These are phyloP conservation scores for Cladochytrium replicatum DNA, from an alignment of 192 early-diverging fungal species.

Conservation along the genomic window DNA sequence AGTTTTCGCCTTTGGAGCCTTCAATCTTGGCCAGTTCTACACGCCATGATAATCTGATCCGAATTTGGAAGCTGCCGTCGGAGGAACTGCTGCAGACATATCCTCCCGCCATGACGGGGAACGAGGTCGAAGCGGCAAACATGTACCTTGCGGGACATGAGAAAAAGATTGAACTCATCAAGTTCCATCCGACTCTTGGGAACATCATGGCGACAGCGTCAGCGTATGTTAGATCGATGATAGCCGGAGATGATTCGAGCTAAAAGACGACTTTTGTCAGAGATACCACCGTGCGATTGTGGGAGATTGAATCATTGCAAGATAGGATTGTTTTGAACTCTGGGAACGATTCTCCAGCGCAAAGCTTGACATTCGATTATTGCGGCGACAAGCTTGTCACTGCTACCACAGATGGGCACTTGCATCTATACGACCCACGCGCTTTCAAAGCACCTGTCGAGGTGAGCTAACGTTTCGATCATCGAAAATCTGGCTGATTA, in stretches of 20 bases:
- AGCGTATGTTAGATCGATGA: no score
- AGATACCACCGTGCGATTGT: constrained; percentile 17
- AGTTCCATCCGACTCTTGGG: constrained; percentile 16
- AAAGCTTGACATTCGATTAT: constrained; percentile 12
- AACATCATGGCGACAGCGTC: constrained; percentile 14
- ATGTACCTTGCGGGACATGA: constrained; percentile 26
- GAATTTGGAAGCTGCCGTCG: constrained; percentile 18
- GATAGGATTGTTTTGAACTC: constrained; percentile 7
- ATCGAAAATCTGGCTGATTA: no score
- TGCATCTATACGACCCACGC: constrained; percentile 21
- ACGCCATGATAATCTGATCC: constrained; percentile 10
- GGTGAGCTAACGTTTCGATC: not conserved
- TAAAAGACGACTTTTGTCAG: not conserved
- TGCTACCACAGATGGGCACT: not conserved
- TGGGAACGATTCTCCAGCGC: not conserved
- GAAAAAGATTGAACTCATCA: constrained; percentile 17
- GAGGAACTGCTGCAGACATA: no score
- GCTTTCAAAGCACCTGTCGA: constrained; percentile 3
- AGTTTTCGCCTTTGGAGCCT: constrained; percentile 3
- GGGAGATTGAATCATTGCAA: constrained; percentile 16
- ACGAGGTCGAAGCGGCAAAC: constrained; percentile 9
- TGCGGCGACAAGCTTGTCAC: constrained; percentile 8
- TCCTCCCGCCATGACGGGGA: not conserved
- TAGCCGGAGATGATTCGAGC: no score
- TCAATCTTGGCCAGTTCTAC: constrained; percentile 6